Evolutionary conservation across 345 rosid species (phyloP), one percentile per base, ranked within the genome.

Genomic region (Eucalyptus regnans): DNA sequence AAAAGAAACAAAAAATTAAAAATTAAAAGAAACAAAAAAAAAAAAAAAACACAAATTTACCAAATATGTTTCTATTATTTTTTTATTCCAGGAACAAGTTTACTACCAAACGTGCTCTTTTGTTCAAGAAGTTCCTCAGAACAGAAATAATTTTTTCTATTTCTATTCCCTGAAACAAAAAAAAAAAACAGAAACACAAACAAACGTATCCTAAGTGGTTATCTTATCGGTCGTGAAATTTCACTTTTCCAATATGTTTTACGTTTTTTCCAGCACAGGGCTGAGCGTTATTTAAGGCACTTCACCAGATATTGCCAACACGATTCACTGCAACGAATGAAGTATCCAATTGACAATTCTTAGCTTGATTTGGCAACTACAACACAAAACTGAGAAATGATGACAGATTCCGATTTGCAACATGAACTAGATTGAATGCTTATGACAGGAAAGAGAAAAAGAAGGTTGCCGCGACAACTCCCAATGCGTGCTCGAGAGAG

Each of bases 401-500:
- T 37, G 81, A 37, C 48, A 41, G 23, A 37, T 76, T 76, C 44
- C 9, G 43, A 76, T 20, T 76, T 76, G 84, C 84, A 41, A 76
- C 84, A 76, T 22, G 29, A 41, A 20, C 48, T 76, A 41, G 76
- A 64, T 64, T 31, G 41, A 64, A 60, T 60, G 68, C 15, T 60
- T 60, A 27, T 60, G 76, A 64, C 76, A 64, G 37, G 41, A 64
- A 54, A 14, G 76, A 64, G 37, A 64, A n/a, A n/a, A 64, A 2
- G 17, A 15, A n/a, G 37, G 41, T 4, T 64, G 76, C 76, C 10
- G 2, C 10, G 1, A n/a, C 18, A 16, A 64, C 76, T 29, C 16
- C 16, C 9, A 29, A 62, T n/a, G 31, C 16, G 3, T 17, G 4
- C 3, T 7, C 6, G n/a, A 0, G n/a, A 9, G 27, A 23, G 37